A percentile compares a stretch with the other conserved stretches of the same genome.
phyloP scores from a whole-genome alignment of 2,329 filamentous ascomycete genomes.

The Rhytidhysteron rufulum region DNA sequence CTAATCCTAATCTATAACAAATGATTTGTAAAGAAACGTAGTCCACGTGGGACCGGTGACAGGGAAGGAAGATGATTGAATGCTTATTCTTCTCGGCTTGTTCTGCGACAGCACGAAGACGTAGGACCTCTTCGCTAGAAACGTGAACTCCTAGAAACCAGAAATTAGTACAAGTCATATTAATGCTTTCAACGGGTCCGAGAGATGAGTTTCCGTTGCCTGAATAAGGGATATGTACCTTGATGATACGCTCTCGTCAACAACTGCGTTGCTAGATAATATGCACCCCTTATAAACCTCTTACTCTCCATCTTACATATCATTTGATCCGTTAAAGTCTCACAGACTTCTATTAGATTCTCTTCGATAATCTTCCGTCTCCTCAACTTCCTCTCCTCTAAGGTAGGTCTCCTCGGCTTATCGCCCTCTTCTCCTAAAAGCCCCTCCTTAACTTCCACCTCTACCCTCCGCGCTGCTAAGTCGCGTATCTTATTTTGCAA shows the following conservation, averaged over 20 bases:
- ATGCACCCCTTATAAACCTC: constrained; percentile 84
- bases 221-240: constrained; percentile 44
- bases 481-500: constrained; percentile 71
- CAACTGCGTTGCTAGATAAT: constrained; percentile 83
- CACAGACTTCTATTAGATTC: constrained; percentile 74
- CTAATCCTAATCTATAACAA: constrained; percentile 88
- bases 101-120: constrained; percentile 76
- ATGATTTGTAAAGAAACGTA: constrained; percentile 94
- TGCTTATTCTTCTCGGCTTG: constrained; percentile 82
- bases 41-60: constrained; percentile 91
- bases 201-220: neutral
- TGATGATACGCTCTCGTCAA: constrained; percentile 93
- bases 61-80: constrained; percentile 92
- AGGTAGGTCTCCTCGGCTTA: constrained; percentile 35
- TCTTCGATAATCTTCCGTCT: constrained; percentile 69
- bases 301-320: constrained; percentile 99
- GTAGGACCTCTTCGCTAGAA: constrained; percentile 86
- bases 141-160: constrained; percentile 69
- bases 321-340: constrained; percentile 88
- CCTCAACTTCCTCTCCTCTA: constrained; percentile 53
- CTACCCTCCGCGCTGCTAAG: constrained; percentile 69
- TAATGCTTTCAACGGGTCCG: no score
- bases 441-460: constrained; percentile 75
- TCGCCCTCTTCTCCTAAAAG: constrained; percentile 45
- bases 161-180: constrained; percentile 1